phyloP scores from a whole-genome alignment of 2,329 filamentous ascomycete genomes.

The Aspergillus tamarii region DNA sequence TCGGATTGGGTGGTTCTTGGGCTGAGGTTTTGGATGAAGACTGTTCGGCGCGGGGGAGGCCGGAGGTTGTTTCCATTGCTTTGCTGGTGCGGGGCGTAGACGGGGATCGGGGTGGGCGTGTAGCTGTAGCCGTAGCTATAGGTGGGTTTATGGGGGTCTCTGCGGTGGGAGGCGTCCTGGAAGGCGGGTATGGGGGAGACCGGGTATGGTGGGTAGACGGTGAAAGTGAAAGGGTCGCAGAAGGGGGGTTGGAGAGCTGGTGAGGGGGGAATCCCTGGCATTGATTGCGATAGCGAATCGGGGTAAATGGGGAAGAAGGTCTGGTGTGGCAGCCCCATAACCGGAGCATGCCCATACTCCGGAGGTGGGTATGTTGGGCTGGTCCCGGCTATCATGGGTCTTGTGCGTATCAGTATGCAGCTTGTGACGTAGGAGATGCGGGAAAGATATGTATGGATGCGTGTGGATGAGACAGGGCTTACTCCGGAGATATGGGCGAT shows the following conservation, averaged over 20 bases:
- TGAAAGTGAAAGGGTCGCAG: constrained; percentile 32
- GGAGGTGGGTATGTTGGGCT: constrained; percentile 28
- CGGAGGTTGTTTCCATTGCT: constrained; percentile 14
- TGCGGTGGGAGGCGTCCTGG: constrained; percentile 7
- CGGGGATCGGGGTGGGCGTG: constrained; percentile 9
- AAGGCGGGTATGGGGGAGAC: constrained; percentile 24
- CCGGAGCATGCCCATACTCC: constrained; percentile 28
- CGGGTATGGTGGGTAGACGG: constrained; percentile 34
- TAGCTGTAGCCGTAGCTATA: constrained; percentile 17
- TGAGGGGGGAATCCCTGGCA: constrained; percentile 32
- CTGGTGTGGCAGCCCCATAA: constrained; percentile 28
- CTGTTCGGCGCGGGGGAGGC: constrained; percentile 21
- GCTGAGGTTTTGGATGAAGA: constrained; percentile 35
- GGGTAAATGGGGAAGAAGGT: constrained; percentile 33
- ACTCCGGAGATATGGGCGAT: constrained; percentile 43
- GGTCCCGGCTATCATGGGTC: constrained; percentile 24
- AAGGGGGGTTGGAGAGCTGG: constrained; percentile 32
- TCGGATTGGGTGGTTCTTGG: constrained; percentile 32
- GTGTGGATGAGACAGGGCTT: constrained; percentile 17
- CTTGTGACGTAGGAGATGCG: neutral
- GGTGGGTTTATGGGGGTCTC: constrained; percentile 1
- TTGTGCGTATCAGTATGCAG: constrained; percentile 12
- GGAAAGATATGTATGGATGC: neutral
- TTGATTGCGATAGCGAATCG: constrained; percentile 26
- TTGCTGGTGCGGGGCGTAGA: constrained; percentile 12